phyloP scores from a whole-genome alignment of 148 eudicot genomes.

The Bassia scoparia region DNA sequence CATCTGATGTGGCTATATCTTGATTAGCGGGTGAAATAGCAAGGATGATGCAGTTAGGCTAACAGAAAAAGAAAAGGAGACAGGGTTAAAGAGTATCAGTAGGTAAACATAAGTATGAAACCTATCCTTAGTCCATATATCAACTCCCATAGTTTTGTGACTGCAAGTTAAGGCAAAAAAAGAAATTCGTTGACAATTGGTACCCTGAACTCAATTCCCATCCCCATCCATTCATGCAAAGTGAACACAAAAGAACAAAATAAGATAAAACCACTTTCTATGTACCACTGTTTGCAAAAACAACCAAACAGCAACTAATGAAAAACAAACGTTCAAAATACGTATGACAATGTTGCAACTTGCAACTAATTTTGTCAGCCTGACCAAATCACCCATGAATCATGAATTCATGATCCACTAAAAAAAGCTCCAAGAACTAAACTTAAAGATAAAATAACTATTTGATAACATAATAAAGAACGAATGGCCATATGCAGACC shows the following conservation, averaged over 20 bases:
- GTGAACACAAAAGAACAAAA: background rate
- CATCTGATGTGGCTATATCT: slow-evolving; percentile 99
- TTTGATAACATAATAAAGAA: no score
- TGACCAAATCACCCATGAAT: background rate
- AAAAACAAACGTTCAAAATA: background rate
- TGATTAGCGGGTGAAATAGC: slow-evolving; percentile 99
- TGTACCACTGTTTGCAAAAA: slow-evolving; percentile 2
- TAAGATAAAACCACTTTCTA: background rate
- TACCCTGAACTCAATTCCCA: background rate
- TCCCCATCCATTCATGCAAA: background rate
- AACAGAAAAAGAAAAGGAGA: slow-evolving; percentile 28
- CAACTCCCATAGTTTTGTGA: background rate
- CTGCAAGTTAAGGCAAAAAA: background rate
- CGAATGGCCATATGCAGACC: no score
- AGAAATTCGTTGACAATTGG: background rate
- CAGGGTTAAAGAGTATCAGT: background rate
- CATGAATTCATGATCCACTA: no score
- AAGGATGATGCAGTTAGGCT: slow-evolving; percentile 95
- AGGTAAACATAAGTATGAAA: background rate
- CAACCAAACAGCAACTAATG: background rate
- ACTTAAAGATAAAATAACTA: no score
- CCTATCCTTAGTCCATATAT: background rate
- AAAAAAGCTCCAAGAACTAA: no score
- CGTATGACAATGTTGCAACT: background rate
- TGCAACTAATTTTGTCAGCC: background rate